Evolutionary conservation across 1,284 basidiomycete genomes (phyloP).

Genomic region (Phaffia rhodozyma): DNA sequence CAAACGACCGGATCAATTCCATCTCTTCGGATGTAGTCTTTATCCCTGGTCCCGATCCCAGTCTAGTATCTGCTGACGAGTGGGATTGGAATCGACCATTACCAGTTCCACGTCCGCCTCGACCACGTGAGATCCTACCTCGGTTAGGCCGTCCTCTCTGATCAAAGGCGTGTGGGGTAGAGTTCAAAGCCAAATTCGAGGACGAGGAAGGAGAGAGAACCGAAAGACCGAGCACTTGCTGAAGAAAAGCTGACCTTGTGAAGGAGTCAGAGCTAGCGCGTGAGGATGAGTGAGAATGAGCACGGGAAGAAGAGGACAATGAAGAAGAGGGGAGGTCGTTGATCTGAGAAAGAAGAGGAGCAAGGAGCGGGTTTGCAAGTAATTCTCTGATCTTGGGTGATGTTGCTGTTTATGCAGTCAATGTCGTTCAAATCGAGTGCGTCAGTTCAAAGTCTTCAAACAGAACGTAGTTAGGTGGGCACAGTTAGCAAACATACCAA

Average conservation of each 20-base stretch:
- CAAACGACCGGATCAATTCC: conserved; percentile 4
- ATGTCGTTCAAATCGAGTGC: not conserved
- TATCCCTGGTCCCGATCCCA: not conserved
- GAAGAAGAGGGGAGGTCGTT: conserved; percentile 23
- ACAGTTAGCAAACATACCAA: conserved; percentile 24
- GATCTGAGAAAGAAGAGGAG: conserved; percentile 26
- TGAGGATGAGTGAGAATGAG: not conserved
- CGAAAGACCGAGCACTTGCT: not conserved
- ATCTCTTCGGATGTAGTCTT: conserved; percentile 10
- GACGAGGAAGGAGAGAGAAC: not conserved
- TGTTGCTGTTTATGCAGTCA: conserved; percentile 25
- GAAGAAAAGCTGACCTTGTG: conserved; percentile 8
- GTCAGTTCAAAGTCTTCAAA: not conserved
- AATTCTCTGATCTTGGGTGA: conserved; percentile 26
- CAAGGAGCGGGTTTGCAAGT: conserved; percentile 25
- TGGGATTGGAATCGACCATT: not conserved
- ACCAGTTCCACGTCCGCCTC: not conserved
- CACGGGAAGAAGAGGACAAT: not conserved
- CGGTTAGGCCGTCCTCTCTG: too few relatives aligned
- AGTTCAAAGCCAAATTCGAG: too few relatives aligned
- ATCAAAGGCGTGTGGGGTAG: too few relatives aligned
- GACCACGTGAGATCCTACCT: not conserved
- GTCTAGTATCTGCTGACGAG: not conserved
- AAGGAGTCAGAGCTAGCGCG: conserved; percentile 6
- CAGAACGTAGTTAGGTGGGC: not conserved